phyloP scores from a whole-genome alignment of 768 basidiomycete species.

The Suillus americanus region DNA sequence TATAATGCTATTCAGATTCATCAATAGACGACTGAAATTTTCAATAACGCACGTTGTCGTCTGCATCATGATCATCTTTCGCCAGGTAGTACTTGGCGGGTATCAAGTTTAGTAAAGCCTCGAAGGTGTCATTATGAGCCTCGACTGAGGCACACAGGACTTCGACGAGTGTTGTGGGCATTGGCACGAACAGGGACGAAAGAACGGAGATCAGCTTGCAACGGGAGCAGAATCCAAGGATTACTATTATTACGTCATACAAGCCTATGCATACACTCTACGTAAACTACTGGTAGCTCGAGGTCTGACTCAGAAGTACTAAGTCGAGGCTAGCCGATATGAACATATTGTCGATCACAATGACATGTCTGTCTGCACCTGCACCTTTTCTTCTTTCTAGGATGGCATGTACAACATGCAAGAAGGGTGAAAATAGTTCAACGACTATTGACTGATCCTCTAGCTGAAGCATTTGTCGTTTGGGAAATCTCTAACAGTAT shows the following conservation, averaged over 20 bases:
- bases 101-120: conserved; percentile 78
- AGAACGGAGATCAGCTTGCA: background rate
- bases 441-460: background rate
- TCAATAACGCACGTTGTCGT: conserved; percentile 15
- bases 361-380: background rate
- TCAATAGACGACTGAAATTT: background rate
- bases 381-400: background rate
- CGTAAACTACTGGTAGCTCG: background rate
- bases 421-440: too few species aligned
- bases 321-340: background rate
- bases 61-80: conserved; percentile 12
- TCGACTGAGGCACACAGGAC: conserved; percentile 66
- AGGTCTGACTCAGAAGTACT: background rate
- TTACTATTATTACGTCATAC: background rate
- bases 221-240: background rate
- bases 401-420: too few species aligned
- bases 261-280: background rate
- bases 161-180: conserved; percentile 46
- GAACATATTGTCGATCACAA: background rate
- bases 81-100: conserved; percentile 84
- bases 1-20: background rate
- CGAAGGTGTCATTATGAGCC: conserved; percentile 73
- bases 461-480: too few species aligned
- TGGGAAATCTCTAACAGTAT: background rate
- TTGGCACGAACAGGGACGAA: conserved; percentile 17